These are phyloP conservation scores for Furculomyces boomerangus DNA, from an alignment of 371 early-diverging fungal species.

Conservation along the genomic window DNA sequence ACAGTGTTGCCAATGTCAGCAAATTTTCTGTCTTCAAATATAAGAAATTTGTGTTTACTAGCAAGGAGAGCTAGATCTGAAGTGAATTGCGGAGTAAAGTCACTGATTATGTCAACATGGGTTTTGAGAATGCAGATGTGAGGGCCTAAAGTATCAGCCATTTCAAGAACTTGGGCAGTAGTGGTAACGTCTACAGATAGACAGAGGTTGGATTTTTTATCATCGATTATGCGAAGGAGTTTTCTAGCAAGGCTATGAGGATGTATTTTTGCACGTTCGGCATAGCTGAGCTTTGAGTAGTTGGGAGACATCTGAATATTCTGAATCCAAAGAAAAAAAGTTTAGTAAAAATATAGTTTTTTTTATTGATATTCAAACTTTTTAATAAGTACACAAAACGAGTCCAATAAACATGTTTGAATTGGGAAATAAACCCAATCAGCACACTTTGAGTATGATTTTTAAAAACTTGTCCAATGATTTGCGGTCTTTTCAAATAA, in stretches of 20 bases:
- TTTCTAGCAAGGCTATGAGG: constrained; percentile 34
- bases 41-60: constrained; percentile 75
- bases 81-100: constrained; percentile 74
- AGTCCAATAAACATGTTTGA: too few species aligned
- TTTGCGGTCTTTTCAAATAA: too few species aligned
- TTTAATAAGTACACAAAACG: too few species aligned
- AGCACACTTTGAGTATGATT: too few species aligned
- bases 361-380: too few species aligned
- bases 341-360: too few species aligned
- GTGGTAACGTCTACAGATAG: constrained; percentile 79
- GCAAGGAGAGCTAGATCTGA: constrained; percentile 46
- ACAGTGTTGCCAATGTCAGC: constrained; percentile 94
- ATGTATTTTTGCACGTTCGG: constrained; percentile 12
- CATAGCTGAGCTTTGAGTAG: constrained; percentile 7
- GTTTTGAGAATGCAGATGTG: constrained; percentile 91
- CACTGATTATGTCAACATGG: constrained; percentile 83
- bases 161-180: constrained; percentile 61
- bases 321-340: too few species aligned
- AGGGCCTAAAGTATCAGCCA: constrained; percentile 81
- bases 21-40: constrained; percentile 96
- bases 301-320: too few species aligned
- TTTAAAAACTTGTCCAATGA: too few species aligned
- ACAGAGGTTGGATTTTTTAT: constrained; percentile 78
- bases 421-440: too few species aligned
- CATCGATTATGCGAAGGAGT: constrained; percentile 69